Base-by-base conservation (phyloP, 208 protist genomes). In the Trypanosoma cruzi region DNA sequence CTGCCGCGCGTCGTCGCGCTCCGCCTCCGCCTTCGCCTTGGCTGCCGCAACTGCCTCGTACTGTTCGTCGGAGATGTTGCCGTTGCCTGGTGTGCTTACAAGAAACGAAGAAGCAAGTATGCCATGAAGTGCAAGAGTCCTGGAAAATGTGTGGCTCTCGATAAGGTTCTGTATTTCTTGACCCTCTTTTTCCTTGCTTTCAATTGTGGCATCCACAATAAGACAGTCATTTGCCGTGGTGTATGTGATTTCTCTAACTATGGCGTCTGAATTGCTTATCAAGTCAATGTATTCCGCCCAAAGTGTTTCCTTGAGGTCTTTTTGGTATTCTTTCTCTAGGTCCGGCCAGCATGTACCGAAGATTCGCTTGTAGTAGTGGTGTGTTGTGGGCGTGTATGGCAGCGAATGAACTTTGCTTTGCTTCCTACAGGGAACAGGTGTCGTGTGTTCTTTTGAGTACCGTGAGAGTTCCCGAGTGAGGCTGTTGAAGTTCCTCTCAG, bases 401-500 rank as follows among this genome's bases (percentile, higher is more conserved):
- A n/a, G 37, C 5, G 37, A 44, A 44, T 5, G 37, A 13, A 28
- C 6, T 7, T 16, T 8, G 26, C 37, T 55, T 6, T 26, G n/a
- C 13, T n/a, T 18, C 13, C 16, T 11, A 18, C 1, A 32, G 40
- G 53, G 42, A 29, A 44, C 5, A 16, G 37, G 37, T 13, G 37
- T 44, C 13, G 37, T 44, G 37, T 5, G 37, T 3, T 48, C 49
- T 13, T 56, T 28, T 3, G 48, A 32, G 31, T 13, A 1, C 32
- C 46, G 50, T 22, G 50, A 14, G 1, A 75, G 28, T 48, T 75
- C 61, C 44, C 64, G 50, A 11, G 68, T 24, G 24, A 75, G 61
- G 6, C 68, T 61, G 34, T 68, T 75, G 36, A 48, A 64, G 0
- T 50, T 42, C 46, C 68, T 50, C 53, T 75, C 61, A 36, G 34